These are phyloP conservation scores for Solanum infundibuliforme DNA, from an alignment of 257 asterid genomes.

Conservation along the genomic window DNA sequence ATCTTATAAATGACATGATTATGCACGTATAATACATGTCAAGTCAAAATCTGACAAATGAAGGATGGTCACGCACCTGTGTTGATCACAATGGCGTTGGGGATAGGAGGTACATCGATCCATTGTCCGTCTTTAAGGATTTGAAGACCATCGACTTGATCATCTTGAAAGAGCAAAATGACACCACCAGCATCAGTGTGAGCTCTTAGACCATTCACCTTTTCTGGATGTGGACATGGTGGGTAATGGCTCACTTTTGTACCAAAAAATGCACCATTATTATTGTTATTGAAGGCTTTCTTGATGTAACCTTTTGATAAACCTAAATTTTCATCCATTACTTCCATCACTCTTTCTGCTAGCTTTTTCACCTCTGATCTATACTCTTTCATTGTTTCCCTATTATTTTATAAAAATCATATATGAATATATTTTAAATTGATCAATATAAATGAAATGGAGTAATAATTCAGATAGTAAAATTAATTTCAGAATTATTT, in stretches of 20 bases:
- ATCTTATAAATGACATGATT: not conserved
- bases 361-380: slow-evolving; percentile 52
- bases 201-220: slow-evolving; percentile 58
- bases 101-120: slow-evolving; percentile 60
- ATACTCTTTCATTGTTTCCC: slow-evolving; percentile 71
- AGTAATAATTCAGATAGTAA: not conserved
- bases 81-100: slow-evolving; percentile 60
- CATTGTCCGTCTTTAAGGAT: slow-evolving; percentile 61
- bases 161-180: slow-evolving; percentile 72
- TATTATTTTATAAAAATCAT: not conserved
- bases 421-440: not conserved
- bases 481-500: not conserved
- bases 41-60: too few species aligned
- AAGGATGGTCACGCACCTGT: slow-evolving; percentile 17
- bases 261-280: slow-evolving; percentile 47
- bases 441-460: not conserved
- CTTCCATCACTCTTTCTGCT: slow-evolving; percentile 40
- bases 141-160: slow-evolving; percentile 59
- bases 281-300: slow-evolving; percentile 42
- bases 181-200: slow-evolving; percentile 95
- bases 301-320: slow-evolving; percentile 47
- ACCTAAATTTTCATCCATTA: slow-evolving; percentile 67
- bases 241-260: slow-evolving; percentile 93
- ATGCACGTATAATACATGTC: not conserved
- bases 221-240: slow-evolving; percentile 67